A percentile compares a stretch with the other conserved stretches of the same genome.
Evolutionary conservation across 164 flowering plant species (phyloP).

Genomic region (Tetracentron sinense): DNA sequence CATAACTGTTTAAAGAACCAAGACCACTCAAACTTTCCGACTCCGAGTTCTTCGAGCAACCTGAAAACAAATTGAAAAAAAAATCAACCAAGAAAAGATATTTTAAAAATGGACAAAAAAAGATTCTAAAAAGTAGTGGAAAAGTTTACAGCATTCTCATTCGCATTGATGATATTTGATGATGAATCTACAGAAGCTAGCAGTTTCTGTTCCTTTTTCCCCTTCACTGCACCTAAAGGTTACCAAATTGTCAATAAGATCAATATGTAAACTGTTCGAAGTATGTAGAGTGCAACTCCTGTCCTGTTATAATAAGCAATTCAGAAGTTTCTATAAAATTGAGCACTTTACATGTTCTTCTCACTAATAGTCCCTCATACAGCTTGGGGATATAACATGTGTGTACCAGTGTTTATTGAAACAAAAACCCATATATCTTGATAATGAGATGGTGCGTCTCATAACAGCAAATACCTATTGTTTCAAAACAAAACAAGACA

Average conservation of each 20-base stretch:
- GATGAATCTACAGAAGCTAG: conserved; percentile 18
- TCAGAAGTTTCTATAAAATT: too few relatives aligned
- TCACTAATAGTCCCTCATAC: too few relatives aligned
- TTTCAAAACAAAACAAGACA: background rate
- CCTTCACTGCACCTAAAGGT: conserved; percentile 25
- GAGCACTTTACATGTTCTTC: too few relatives aligned
- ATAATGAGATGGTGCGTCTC: background rate
- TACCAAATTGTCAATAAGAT: background rate
- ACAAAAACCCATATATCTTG: background rate
- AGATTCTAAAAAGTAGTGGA: background rate
- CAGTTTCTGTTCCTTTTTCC: conserved; percentile 17
- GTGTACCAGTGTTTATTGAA: background rate
- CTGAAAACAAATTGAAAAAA: conserved; percentile 18
- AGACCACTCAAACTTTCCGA: conserved; percentile 18
- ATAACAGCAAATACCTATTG: background rate
- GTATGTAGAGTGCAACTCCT: background rate
- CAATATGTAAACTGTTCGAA: background rate
- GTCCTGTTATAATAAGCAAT: too few relatives aligned
- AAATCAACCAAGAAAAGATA: background rate
- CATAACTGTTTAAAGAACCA: background rate
- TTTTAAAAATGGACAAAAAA: background rate
- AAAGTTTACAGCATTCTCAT: conserved; percentile 34
- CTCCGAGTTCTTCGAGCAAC: conserved; percentile 38
- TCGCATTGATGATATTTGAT: conserved; percentile 33
- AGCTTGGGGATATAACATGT: too few relatives aligned